Percentiles rank a stretch among this genome's conserved stretches.
phyloP scores from a whole-genome alignment of 2,329 filamentous ascomycete species.

The Alternaria panax region DNA sequence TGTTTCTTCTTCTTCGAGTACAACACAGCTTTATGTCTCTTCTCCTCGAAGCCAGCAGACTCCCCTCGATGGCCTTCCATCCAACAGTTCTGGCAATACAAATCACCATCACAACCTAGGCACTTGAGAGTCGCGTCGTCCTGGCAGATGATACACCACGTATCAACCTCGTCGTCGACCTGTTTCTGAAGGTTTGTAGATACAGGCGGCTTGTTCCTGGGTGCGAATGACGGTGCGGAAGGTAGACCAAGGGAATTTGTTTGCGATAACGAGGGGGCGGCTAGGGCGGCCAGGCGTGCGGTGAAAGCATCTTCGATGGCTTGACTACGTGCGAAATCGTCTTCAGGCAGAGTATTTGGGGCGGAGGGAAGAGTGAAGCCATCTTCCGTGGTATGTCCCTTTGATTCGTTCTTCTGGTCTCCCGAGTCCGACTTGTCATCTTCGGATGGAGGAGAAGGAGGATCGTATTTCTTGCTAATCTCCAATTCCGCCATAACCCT shows the following conservation, averaged over 20 bases:
- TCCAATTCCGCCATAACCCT: constrained; percentile 57
- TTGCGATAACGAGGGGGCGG: constrained; percentile 46
- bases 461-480: constrained; percentile 51
- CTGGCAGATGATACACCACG: constrained; percentile 84
- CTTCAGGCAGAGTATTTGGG: constrained; percentile 45
- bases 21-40: constrained; percentile 71
- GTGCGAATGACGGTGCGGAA: constrained; percentile 56
- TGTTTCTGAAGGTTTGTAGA: constrained; percentile 50
- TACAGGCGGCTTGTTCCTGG: constrained; percentile 46
- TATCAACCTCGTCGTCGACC: constrained; percentile 74
- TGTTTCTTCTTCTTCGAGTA: constrained; percentile 51
- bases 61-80: constrained; percentile 78
- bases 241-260: constrained; percentile 50
- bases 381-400: constrained; percentile 18
- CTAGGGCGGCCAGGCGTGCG: constrained; percentile 55
- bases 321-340: constrained; percentile 37
- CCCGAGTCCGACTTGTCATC: constrained; percentile 19
- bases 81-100: constrained; percentile 84
- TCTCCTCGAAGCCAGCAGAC: constrained; percentile 73
- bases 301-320: constrained; percentile 55
- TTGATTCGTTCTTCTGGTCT: constrained; percentile 7
- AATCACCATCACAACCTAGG: constrained; percentile 71
- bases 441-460: constrained; percentile 31
- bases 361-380: constrained; percentile 53
- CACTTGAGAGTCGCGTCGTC: constrained; percentile 79